Evolutionary conservation across 768 basidiomycete species (phyloP).

Genomic region (Pholiota microspora): DNA sequence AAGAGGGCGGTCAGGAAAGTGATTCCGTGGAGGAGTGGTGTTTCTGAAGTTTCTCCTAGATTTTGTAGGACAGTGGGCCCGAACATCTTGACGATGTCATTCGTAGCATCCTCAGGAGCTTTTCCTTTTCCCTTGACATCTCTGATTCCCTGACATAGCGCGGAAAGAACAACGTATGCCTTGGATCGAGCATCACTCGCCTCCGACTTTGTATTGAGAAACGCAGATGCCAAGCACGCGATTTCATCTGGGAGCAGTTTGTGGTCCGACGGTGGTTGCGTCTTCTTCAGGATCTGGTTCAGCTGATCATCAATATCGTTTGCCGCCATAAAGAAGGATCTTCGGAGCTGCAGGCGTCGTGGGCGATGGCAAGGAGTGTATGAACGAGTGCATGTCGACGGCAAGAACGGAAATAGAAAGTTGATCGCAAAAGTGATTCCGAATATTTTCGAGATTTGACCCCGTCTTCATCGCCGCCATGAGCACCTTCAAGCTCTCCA

Average conservation of each 20-base stretch:
- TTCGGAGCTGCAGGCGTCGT: background rate
- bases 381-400: conserved; percentile 9
- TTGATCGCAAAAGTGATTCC: conserved; percentile 9
- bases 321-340: conserved; percentile 11
- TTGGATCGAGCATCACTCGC: conserved; percentile 50
- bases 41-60: conserved; percentile 57
- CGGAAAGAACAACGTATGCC: conserved; percentile 67
- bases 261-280: conserved; percentile 26
- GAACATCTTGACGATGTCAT: conserved; percentile 49
- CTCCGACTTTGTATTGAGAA: conserved; percentile 43
- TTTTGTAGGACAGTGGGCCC: conserved; percentile 44
- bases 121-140: conserved; percentile 33
- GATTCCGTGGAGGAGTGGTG: conserved; percentile 49
- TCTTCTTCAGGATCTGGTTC: conserved; percentile 30
- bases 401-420: conserved; percentile 8
- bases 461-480: conserved; percentile 11
- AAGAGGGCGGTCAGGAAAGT: conserved; percentile 78
- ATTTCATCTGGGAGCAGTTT: conserved; percentile 56
- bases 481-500: conserved; percentile 26
- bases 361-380: background rate
- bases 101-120: conserved; percentile 44
- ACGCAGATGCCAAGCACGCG: conserved; percentile 47
- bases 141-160: conserved; percentile 62
- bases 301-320: conserved; percentile 21
- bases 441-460: conserved; percentile 2